Evolutionary conservation across 192 early-diverging fungal species (phyloP).

Genomic region (Phycomyces nitens): DNA sequence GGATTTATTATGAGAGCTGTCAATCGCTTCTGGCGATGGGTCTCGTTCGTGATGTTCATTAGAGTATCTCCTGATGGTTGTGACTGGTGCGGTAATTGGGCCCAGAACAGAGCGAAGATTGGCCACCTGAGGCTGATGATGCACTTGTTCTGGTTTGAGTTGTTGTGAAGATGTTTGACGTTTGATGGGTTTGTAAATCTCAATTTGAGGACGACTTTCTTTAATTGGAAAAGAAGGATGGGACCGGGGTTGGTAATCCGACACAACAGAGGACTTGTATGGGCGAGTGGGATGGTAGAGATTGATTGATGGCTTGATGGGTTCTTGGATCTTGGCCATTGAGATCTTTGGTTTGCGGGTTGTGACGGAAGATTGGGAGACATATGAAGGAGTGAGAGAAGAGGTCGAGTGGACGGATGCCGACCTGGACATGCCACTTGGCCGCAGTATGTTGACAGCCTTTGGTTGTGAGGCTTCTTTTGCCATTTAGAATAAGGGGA

Average conservation of each 20-base stretch:
- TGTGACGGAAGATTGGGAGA: neutral
- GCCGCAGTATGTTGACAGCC: constrained; percentile 6
- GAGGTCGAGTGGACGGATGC: neutral
- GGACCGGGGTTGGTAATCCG: neutral
- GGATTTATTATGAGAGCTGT: too few species aligned
- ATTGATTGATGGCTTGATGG: constrained; percentile 4
- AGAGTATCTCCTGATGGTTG: neutral
- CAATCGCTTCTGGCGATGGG: neutral
- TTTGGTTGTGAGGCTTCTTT: constrained; percentile 13
- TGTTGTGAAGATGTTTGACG: neutral
- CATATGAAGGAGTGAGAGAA: neutral
- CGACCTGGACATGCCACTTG: neutral
- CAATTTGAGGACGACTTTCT: constrained; percentile 3
- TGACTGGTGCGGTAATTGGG: constrained; percentile 2
- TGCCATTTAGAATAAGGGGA: too few species aligned
- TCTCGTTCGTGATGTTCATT: neutral
- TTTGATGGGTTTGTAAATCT: neutral
- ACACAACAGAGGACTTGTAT: neutral
- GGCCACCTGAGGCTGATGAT: neutral
- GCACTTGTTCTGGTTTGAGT: neutral
- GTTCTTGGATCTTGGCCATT: neutral
- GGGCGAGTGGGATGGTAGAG: constrained; percentile 11
- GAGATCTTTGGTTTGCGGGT: constrained; percentile 10
- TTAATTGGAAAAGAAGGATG: constrained; percentile 1
- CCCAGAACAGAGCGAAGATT: constrained; percentile 5